phyloP scores from a whole-genome alignment of 2,329 filamentous ascomycete genomes.

The Penicillium hordei region DNA sequence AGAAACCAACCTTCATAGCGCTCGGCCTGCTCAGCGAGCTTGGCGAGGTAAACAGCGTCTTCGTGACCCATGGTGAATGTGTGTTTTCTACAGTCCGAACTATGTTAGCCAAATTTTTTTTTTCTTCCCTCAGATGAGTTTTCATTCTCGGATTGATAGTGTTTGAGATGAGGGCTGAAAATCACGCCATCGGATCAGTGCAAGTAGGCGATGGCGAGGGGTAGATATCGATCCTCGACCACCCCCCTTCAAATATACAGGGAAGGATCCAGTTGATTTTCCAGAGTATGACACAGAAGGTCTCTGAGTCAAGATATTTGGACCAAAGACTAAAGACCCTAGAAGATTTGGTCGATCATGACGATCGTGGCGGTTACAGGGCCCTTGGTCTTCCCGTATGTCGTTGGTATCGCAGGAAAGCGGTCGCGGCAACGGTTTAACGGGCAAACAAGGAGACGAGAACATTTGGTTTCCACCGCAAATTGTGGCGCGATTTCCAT shows the following conservation, averaged over 20 bases:
- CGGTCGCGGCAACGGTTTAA: slow-evolving; percentile 26
- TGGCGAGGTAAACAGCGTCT: slow-evolving; percentile 98
- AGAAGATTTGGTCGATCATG: slow-evolving; percentile 10
- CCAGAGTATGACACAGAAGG: slow-evolving; percentile 3
- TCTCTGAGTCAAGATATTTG: slow-evolving; percentile 1
- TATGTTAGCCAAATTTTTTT: neutral
- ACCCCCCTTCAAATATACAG: neutral
- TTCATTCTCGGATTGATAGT: slow-evolving; percentile 1
- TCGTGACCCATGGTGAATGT: slow-evolving; percentile 90
- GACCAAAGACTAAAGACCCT: neutral
- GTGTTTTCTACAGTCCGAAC: slow-evolving; percentile 28
- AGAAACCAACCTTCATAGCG: slow-evolving; percentile 86
- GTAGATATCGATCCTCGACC: slow-evolving; percentile 14
- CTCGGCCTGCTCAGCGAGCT: slow-evolving; percentile 99
- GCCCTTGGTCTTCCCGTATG: slow-evolving; percentile 12
- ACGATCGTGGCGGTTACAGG: slow-evolving; percentile 13
- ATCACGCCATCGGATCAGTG: slow-evolving; percentile 28
- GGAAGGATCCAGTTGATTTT: slow-evolving; percentile 6
- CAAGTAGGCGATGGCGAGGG: slow-evolving; percentile 23
- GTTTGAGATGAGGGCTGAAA: slow-evolving; percentile 8
- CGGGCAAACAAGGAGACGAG: slow-evolving; percentile 22
- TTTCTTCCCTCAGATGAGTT: neutral
- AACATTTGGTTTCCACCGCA: neutral
- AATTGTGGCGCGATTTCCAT: slow-evolving; percentile 5
- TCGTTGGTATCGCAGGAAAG: slow-evolving; percentile 18